Percentiles rank a stretch among this genome's conserved stretches.
Evolutionary conservation across 2,329 filamentous ascomycete species (phyloP).

Genomic region (Nigrograna mackinnonii): DNA sequence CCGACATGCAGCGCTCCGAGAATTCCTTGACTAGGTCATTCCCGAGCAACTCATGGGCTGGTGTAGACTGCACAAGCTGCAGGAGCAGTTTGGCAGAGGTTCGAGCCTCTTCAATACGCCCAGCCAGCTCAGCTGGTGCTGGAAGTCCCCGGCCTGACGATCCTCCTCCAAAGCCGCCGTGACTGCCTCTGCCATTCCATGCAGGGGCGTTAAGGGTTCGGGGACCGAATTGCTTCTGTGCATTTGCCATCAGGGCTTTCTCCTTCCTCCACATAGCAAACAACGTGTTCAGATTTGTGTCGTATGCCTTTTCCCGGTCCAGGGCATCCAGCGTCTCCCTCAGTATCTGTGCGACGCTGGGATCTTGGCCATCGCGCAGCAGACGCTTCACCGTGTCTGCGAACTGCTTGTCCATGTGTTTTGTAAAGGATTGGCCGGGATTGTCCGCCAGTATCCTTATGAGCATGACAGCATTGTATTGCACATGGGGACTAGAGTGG

Average conservation of each 20-base stretch:
- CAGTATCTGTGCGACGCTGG: conserved; percentile 80
- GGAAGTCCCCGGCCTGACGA: conserved; percentile 52
- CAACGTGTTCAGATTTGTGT: conserved; percentile 72
- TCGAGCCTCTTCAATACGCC: conserved; percentile 84
- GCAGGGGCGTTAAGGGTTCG: conserved; percentile 50
- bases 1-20: conserved; percentile 79
- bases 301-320: conserved; percentile 70
- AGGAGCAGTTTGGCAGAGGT: conserved; percentile 91
- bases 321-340: conserved; percentile 84
- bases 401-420: conserved; percentile 86
- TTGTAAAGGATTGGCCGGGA: conserved; percentile 87
- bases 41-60: conserved; percentile 71
- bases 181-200: conserved; percentile 19
- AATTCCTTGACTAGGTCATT: conserved; percentile 96
- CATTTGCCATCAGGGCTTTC: conserved; percentile 56
- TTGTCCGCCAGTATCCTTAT: conserved; percentile 91
- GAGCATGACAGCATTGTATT: conserved; percentile 97
- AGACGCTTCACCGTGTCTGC: conserved; percentile 75
- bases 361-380: conserved; percentile 71
- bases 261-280: conserved; percentile 89
- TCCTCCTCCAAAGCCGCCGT: conserved; percentile 21
- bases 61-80: conserved; percentile 86
- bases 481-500: conserved; percentile 66
- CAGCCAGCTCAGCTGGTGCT: conserved; percentile 73
- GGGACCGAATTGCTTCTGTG: conserved; percentile 38